Percentiles rank a stretch among this genome's conserved stretches.
Conservation (phyloP, 2,329 filamentous ascomycete species). For the Trichoderma pleuroti region DNA sequence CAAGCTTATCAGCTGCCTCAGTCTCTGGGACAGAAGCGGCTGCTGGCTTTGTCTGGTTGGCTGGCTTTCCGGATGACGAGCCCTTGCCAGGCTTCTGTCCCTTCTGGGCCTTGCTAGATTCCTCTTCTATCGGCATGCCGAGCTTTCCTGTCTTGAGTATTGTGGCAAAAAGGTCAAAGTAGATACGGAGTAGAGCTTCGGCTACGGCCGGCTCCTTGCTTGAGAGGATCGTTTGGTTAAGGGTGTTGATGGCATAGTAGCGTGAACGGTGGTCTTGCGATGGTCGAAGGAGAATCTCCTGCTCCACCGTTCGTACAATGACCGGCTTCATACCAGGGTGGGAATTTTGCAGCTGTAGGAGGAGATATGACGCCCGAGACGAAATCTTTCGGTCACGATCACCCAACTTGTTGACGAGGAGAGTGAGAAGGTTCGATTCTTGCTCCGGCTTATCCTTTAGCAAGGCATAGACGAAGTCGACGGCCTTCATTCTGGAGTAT, state of each 20-base stretch:
- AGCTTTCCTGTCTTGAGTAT: slow-evolving; percentile 63
- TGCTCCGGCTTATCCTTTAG: slow-evolving; percentile 96
- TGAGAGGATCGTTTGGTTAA: slow-evolving; percentile 94
- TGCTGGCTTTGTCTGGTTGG: slow-evolving; percentile 26
- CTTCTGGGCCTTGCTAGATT: slow-evolving; percentile 36
- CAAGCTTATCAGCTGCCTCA: slow-evolving; percentile 73
- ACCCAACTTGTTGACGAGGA: slow-evolving; percentile 94
- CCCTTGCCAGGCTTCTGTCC: slow-evolving; percentile 25
- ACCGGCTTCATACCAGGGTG: slow-evolving; percentile 94
- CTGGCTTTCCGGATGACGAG: not conserved
- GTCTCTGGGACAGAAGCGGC: slow-evolving; percentile 59
- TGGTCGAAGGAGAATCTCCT: slow-evolving; percentile 81
- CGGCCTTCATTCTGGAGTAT: slow-evolving; percentile 80
- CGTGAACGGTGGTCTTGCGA: slow-evolving; percentile 84
- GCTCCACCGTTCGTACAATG: slow-evolving; percentile 79
- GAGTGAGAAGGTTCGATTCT: slow-evolving; percentile 84
- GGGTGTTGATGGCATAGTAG: slow-evolving; percentile 93
- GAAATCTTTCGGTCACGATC: slow-evolving; percentile 95
- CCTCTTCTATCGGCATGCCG: slow-evolving; percentile 42
- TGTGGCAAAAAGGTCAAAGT: slow-evolving; percentile 83
- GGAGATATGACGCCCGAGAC: slow-evolving; percentile 84
- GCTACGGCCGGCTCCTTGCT: slow-evolving; percentile 77
- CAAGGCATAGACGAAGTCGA: slow-evolving; percentile 88
- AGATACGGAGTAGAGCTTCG: slow-evolving; percentile 78
- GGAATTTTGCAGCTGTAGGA: slow-evolving; percentile 84